phyloP scores from a whole-genome alignment of 2,329 filamentous ascomycete species.

The Fusarium sp. region DNA sequence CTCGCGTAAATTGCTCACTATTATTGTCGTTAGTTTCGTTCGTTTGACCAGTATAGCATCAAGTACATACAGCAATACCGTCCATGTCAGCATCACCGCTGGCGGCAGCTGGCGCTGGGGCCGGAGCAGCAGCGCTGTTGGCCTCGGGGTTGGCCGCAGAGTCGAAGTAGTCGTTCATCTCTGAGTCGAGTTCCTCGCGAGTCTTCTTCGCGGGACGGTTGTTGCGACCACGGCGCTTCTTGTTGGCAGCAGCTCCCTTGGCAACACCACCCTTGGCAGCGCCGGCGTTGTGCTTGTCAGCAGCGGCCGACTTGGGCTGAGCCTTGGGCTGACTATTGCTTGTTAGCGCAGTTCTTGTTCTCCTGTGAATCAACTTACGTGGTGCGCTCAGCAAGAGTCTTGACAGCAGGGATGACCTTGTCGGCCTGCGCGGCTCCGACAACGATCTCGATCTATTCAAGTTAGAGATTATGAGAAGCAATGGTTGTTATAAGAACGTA shows the following conservation, averaged over 20 bases:
- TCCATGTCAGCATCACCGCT: constrained; percentile 74
- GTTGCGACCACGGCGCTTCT: constrained; percentile 66
- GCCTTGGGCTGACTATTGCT: constrained; percentile 48
- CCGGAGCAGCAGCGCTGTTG: constrained; percentile 60
- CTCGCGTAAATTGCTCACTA: constrained; percentile 25
- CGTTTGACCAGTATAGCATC: too few relatives aligned
- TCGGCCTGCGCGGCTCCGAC: constrained; percentile 81
- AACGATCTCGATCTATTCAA: constrained; percentile 84
- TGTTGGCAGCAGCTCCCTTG: constrained; percentile 60
- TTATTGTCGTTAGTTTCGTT: constrained; percentile 20
- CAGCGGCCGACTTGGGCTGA: constrained; percentile 84
- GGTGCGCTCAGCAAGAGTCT: constrained; percentile 86
- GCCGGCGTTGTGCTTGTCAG: constrained; percentile 73
- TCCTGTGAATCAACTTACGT: constrained; percentile 60
- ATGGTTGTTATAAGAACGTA: constrained; percentile 48
- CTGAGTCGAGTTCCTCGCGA: constrained; percentile 92
- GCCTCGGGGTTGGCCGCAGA: constrained; percentile 58
- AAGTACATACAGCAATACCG: constrained; percentile 64
- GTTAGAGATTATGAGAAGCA: constrained; percentile 37
- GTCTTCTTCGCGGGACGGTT: constrained; percentile 85
- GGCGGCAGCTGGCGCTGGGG: constrained; percentile 59
- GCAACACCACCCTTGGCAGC: constrained; percentile 56
- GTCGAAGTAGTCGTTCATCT: constrained; percentile 97
- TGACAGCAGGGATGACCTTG: constrained; percentile 72
- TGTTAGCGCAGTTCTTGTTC: constrained; percentile 22